Percentiles rank a stretch among this genome's conserved stretches.
phyloP scores from a whole-genome alignment of 2,329 filamentous ascomycete species.

The Geoglossum cookeanum region DNA sequence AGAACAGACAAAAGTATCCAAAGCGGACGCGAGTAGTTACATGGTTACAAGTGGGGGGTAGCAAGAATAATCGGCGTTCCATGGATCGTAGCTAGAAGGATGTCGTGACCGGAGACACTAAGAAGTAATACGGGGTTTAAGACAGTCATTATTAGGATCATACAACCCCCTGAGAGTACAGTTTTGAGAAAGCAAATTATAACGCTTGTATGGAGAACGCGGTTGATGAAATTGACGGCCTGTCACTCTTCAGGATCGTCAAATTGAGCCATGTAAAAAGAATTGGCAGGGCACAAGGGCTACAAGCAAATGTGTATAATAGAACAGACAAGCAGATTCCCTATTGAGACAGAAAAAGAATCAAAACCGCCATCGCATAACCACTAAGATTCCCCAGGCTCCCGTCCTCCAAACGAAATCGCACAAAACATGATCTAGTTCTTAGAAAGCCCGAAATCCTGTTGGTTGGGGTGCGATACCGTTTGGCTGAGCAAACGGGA shows the following conservation, averaged over 20 bases:
- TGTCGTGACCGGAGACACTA: not conserved
- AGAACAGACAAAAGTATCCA: not conserved
- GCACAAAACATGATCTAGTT: not conserved
- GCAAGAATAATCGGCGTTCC: not conserved
- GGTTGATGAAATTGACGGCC: not conserved
- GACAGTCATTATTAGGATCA: conserved; percentile 1
- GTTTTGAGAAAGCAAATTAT: not conserved
- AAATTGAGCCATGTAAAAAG: not conserved
- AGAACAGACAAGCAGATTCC: not conserved
- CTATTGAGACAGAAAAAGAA: conserved; percentile 1
- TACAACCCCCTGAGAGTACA: not conserved
- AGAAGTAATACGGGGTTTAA: not conserved
- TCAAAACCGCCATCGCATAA: not conserved
- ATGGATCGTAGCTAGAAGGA: not conserved
- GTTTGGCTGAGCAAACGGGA: conserved; percentile 58
- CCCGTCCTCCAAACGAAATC: not conserved
- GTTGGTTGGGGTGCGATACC: conserved; percentile 81
- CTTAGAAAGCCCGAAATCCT: conserved; percentile 42
- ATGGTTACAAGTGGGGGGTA: not conserved
- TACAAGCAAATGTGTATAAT: not conserved
- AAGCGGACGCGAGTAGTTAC: not conserved
- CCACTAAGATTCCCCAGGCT: not conserved
- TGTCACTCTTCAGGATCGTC: not conserved
- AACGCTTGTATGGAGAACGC: not conserved
- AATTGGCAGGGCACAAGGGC: not conserved